A percentile compares a stretch with the other conserved stretches of the same genome.
phyloP scores from a whole-genome alignment of 768 basidiomycete genomes.

The Punctularia strigosozonata region DNA sequence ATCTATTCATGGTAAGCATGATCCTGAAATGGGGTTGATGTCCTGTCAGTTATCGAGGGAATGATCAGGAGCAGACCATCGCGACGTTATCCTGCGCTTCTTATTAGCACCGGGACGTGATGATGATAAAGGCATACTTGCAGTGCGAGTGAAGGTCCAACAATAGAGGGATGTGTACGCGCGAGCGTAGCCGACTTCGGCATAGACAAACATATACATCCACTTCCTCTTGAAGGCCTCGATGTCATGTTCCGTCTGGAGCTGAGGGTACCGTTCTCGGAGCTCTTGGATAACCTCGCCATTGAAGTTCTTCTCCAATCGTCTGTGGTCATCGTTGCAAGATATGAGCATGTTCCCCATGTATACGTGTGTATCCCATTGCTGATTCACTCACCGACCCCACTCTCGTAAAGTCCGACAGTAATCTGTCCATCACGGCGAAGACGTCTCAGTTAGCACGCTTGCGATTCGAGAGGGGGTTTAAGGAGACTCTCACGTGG shows the following conservation, averaged over 20 bases:
- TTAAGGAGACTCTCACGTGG: constrained; percentile 7
- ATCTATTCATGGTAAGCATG: too few relatives aligned
- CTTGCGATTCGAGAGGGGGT: not conserved
- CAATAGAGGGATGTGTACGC: constrained; percentile 10
- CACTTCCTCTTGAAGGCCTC: constrained; percentile 71
- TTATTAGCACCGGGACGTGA: too few relatives aligned
- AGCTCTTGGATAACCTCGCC: constrained; percentile 7
- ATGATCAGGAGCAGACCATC: too few relatives aligned
- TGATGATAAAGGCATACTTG: too few relatives aligned
- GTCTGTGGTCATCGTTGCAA: constrained; percentile 9
- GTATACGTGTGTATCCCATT: too few relatives aligned
- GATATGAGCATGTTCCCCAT: constrained; percentile 15
- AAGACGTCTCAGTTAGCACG: constrained; percentile 11
- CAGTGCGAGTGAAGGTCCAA: constrained; percentile 11
- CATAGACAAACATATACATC: constrained; percentile 77
- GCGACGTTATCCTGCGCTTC: too few relatives aligned
- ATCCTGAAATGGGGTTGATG: too few relatives aligned
- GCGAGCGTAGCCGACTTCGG: constrained; percentile 48
- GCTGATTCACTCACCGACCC: constrained; percentile 19
- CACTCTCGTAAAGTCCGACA: constrained; percentile 14
- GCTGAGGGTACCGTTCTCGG: constrained; percentile 10
- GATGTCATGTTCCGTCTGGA: constrained; percentile 12
- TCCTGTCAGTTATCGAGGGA: too few relatives aligned
- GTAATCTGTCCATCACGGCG: constrained; percentile 12
- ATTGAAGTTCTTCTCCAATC: constrained; percentile 16